Percentiles rank a stretch among this genome's conserved stretches.
Evolutionary conservation across 176 grass and related monocot species (phyloP).

Genomic region (Eremochloa ophiuroides): DNA sequence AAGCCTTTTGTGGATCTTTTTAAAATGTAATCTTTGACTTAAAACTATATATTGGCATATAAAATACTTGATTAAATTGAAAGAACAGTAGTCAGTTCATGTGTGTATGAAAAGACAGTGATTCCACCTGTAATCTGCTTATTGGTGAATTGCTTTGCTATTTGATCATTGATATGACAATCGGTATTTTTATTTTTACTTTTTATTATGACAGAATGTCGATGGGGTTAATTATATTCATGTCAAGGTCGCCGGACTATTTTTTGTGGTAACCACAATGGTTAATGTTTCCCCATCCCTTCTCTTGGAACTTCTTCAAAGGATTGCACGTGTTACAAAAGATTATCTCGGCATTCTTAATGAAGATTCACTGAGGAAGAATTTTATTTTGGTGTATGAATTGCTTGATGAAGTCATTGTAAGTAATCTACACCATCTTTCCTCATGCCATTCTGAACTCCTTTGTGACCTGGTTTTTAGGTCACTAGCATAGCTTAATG

Average conservation of each 20-base stretch:
- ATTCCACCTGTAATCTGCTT: neutral
- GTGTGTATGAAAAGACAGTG: neutral
- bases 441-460: neutral
- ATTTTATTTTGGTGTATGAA: constrained; percentile 97
- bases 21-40: neutral
- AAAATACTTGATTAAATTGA: neutral
- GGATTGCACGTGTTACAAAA: constrained; percentile 96
- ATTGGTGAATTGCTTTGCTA: constrained; percentile 4
- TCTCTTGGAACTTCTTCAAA: constrained; percentile 96
- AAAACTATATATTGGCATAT: neutral
- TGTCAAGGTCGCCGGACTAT: constrained; percentile 85
- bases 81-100: neutral
- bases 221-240: constrained; percentile 99
- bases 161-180: constrained; percentile 17
- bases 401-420: constrained; percentile 99
- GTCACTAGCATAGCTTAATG: neutral
- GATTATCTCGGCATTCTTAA: constrained; percentile 78
- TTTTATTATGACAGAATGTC: constrained; percentile 67
- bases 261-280: constrained; percentile 98
- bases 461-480: constrained; percentile 1
- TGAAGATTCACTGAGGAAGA: constrained; percentile 94
- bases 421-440: constrained; percentile 31
- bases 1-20: neutral
- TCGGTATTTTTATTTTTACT: neutral
- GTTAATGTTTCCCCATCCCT: constrained; percentile 92